Evolutionary conservation across 345 rosid genomes (phyloP), one percentile per base, ranked within the genome.

Genomic region (Gossypium ekmanianum): DNA sequence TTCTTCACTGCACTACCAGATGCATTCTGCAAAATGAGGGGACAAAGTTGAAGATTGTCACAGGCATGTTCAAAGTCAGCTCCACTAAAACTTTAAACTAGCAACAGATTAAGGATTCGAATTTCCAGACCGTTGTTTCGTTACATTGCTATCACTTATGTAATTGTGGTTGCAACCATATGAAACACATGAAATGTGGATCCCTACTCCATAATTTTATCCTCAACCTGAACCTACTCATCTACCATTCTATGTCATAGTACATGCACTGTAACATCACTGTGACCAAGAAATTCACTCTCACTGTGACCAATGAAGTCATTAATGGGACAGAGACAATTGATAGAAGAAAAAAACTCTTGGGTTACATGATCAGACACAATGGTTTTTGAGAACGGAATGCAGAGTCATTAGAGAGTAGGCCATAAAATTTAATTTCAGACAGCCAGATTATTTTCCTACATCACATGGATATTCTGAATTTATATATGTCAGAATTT

Each of bases 1-100:
- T 91, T 93, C 91, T 93, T 95, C 41, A 75, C 78, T 47, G 82
- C 77, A 80, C 72, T 80, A 45, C 76, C 79, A 12, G 84, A 61
- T 72, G 84, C 77, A 73, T 77, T 88, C 98, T 95, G 87, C 74
- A 71, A 57, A 26, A 20, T 41, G 9, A 14, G 16, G 14, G 43
- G n/a, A 5, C 1, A 22, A 20, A 18, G 18, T 71, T 56, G 16
- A 54, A 56, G 65, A 8, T 41, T 12, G 65, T 16, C 29, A 29
- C 39, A 43, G 3, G 20, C 13, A 57, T 70, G 14, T 29, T 17
- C 43, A 16, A 43, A 20, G 27, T 9, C 11, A 20, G 10, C 45
- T 51, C 54, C 9, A 12, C 9, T 2, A 2, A 27, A 59, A 57
- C 22, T 48, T 50, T 44, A 47, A 43, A 47, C 7, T 7, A 20